A percentile compares a stretch with the other conserved stretches of the same genome.
These are phyloP conservation scores for Tephrocybe rancida DNA, from an alignment of 768 basidiomycete species.

Conservation along the genomic window DNA sequence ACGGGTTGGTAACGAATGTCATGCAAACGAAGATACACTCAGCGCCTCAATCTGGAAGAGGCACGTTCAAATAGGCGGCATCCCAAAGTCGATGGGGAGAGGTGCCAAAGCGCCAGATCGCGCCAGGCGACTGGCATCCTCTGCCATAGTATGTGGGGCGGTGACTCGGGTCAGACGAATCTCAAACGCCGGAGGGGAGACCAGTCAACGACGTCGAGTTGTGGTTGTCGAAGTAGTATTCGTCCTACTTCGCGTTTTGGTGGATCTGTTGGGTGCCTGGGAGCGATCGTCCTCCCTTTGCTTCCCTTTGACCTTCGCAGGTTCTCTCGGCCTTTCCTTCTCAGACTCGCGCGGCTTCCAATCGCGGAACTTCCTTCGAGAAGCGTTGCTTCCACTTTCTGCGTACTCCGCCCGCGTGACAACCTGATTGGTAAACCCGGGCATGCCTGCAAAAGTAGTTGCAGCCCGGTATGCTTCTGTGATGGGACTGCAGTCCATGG, in stretches of 20 bases:
- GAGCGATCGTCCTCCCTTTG: conserved; percentile 35
- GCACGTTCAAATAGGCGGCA: no score
- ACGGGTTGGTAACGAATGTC: no score
- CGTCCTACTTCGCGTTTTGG: conserved; percentile 18
- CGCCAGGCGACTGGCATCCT: no score
- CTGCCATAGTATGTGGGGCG: no score
- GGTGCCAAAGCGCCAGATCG: no score
- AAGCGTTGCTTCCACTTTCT: conserved; percentile 78
- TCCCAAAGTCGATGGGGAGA: no score
- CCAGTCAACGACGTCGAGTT: conserved; percentile 17
- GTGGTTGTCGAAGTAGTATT: conserved; percentile 14
- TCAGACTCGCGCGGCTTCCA: conserved; percentile 50
- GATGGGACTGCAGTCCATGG: conserved; percentile 50
- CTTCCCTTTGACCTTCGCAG: conserved; percentile 29
- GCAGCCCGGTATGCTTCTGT: conserved; percentile 69
- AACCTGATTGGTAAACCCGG: conserved; percentile 51
- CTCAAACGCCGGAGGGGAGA: background rate
- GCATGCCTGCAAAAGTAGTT: conserved; percentile 53
- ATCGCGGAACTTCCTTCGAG: conserved; percentile 72
- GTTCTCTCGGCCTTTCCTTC: conserved; percentile 34
- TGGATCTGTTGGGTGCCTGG: conserved; percentile 20
- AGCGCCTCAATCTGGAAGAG: no score
- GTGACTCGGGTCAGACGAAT: no score
- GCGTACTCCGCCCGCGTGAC: conserved; percentile 84
- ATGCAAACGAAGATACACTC: no score